phyloP scores from a whole-genome alignment of 1,139 yeast species.

The Suhomyces terraborum region DNA sequence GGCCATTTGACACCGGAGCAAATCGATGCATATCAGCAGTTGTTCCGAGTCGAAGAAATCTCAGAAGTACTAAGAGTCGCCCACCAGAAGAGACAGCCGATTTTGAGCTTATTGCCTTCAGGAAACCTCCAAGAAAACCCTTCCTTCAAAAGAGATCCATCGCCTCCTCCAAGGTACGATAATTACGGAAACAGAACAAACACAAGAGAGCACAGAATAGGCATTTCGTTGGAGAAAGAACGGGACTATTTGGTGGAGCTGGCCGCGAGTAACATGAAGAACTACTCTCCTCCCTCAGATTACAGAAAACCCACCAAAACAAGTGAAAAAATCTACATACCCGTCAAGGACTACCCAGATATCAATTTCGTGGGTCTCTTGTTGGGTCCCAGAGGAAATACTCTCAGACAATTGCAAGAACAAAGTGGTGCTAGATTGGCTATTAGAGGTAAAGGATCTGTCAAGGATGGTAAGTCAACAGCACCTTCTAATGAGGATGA shows the following conservation, averaged over 20 bases:
- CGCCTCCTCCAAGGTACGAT: constrained; percentile 95
- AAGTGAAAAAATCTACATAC: constrained; percentile 80
- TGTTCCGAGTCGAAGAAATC: constrained; percentile 79
- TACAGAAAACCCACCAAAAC: constrained; percentile 72
- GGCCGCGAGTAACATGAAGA: constrained; percentile 74
- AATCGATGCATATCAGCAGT: constrained; percentile 74
- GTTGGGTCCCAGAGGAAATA: constrained; percentile 95
- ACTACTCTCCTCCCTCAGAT: constrained; percentile 77
- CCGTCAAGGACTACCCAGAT: constrained; percentile 85
- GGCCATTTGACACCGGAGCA: constrained; percentile 81
- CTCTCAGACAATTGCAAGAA: constrained; percentile 76
- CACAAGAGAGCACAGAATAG: constrained; percentile 72
- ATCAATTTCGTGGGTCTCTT: constrained; percentile 90
- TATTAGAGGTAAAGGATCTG: constrained; percentile 92
- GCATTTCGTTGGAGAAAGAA: constrained; percentile 69
- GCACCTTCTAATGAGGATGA: constrained; percentile 37
- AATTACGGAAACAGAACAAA: constrained; percentile 77
- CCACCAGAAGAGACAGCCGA: constrained; percentile 53
- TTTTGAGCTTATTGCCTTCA: constrained; percentile 41
- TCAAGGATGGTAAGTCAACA: constrained; percentile 79
- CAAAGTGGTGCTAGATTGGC: constrained; percentile 85
- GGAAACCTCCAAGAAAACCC: constrained; percentile 29
- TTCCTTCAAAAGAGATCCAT: constrained; percentile 60
- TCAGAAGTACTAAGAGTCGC: constrained; percentile 45
- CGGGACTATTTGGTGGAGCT: constrained; percentile 73